These are phyloP conservation scores for Senna siamea DNA, from an alignment of 306 rosid species.

Conservation along the genomic window DNA sequence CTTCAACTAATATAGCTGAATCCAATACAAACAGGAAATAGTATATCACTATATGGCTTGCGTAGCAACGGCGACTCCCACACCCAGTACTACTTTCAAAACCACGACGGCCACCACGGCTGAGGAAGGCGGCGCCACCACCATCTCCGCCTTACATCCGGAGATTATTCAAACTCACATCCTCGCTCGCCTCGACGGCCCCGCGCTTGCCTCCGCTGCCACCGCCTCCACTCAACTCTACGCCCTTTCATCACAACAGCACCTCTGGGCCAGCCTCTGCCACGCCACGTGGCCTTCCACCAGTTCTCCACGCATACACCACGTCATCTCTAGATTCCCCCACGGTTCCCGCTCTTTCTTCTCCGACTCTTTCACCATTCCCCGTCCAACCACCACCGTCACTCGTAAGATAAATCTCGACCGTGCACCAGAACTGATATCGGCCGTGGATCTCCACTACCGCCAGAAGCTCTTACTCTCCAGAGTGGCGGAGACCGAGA, in stretches of 20 bases:
- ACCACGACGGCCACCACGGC: constrained; percentile 20
- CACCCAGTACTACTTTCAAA: no score
- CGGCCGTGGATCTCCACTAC: constrained; percentile 71
- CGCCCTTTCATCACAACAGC: constrained; percentile 44
- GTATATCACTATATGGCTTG: not conserved
- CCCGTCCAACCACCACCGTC: constrained; percentile 8
- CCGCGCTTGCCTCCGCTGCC: constrained; percentile 62
- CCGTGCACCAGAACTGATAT: constrained; percentile 50
- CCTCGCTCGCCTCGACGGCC: constrained; percentile 71
- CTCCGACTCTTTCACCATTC: constrained; percentile 57
- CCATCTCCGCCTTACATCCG: constrained; percentile 58
- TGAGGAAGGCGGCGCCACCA: constrained; percentile 20
- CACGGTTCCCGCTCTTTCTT: constrained; percentile 66
- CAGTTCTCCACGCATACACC: constrained; percentile 47
- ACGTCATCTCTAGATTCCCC: constrained; percentile 57
- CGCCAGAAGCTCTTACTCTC: constrained; percentile 44
- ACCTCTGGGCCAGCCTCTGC: constrained; percentile 67
- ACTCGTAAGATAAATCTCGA: not conserved
- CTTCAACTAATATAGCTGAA: no score
- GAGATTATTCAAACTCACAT: constrained; percentile 68
- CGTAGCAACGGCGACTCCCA: not conserved
- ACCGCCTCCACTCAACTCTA: constrained; percentile 56
- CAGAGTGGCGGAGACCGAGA: constrained; percentile 71
- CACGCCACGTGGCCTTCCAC: constrained; percentile 80
- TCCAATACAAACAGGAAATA: no score